phyloP scores from a whole-genome alignment of 495 filamentous ascomycete genomes.

The Elaphomyces granulatus region DNA sequence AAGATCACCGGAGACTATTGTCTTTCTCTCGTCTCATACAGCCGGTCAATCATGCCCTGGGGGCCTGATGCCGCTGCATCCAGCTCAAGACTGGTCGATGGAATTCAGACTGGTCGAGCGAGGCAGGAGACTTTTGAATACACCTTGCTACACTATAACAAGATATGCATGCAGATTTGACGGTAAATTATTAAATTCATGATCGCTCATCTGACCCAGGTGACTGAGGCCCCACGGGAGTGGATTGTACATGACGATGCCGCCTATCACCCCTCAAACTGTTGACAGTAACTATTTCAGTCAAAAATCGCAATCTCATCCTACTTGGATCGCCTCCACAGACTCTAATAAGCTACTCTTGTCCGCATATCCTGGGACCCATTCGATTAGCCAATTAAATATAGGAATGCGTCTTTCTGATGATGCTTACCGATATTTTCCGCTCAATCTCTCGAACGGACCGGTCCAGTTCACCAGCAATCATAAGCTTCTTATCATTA shows the following conservation, averaged over 20 bases:
- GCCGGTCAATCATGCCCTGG: slow-evolving; percentile 3
- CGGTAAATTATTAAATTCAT: no score
- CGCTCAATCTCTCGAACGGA: slow-evolving; percentile 84
- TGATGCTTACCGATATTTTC: slow-evolving; percentile 67
- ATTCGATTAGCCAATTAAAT: no score
- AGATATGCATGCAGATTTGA: background rate
- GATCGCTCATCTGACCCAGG: no score
- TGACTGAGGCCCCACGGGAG: no score
- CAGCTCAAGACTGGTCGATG: slow-evolving; percentile 43
- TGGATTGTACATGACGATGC: no score
- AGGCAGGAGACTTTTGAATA: slow-evolving; percentile 35
- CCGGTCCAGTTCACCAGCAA: slow-evolving; percentile 83
- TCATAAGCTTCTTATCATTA: slow-evolving; percentile 82
- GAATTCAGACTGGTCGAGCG: slow-evolving; percentile 35
- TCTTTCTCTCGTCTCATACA: slow-evolving; percentile 39
- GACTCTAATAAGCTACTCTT: slow-evolving; percentile 58
- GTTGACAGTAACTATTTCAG: slow-evolving; percentile 2
- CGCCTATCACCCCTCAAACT: no score
- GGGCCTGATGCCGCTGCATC: slow-evolving; percentile 27
- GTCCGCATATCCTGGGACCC: slow-evolving; percentile 74
- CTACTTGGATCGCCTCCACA: background rate
- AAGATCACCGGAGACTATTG: slow-evolving; percentile 31
- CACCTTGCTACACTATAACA: background rate
- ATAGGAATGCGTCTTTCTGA: slow-evolving; percentile 11
- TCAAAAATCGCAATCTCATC: slow-evolving; percentile 1